These are phyloP conservation scores for Nephelium lappaceum DNA, from an alignment of 345 rosid genomes.

Conservation along the genomic window DNA sequence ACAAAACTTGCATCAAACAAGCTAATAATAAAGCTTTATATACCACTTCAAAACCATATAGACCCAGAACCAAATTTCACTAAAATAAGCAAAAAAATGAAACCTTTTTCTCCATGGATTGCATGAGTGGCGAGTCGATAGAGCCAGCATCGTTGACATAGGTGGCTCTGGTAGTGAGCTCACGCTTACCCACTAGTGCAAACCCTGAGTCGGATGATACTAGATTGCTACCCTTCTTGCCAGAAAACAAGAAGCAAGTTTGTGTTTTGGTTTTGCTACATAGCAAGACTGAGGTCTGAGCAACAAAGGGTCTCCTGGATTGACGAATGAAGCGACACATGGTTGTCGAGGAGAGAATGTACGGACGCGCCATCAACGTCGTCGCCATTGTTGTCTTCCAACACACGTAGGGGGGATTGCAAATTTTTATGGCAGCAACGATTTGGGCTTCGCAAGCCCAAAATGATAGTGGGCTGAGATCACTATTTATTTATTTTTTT, in stretches of 20 bases:
- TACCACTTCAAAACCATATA: neutral
- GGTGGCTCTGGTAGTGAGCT: slow-evolving; percentile 57
- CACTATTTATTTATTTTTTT: too few species aligned
- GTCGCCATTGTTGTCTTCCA: slow-evolving; percentile 29
- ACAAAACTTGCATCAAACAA: slow-evolving; percentile 4
- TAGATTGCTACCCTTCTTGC: neutral
- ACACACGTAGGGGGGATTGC: neutral
- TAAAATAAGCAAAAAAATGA: neutral
- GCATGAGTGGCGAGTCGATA: slow-evolving; percentile 81
- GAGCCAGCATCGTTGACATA: slow-evolving; percentile 84
- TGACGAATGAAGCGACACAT: slow-evolving; percentile 16
- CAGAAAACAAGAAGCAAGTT: slow-evolving; percentile 20
- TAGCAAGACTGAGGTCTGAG: slow-evolving; percentile 16
- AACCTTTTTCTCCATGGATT: slow-evolving; percentile 94
- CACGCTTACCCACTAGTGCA: slow-evolving; percentile 31
- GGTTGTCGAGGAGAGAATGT: slow-evolving; percentile 35
- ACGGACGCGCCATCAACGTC: slow-evolving; percentile 43
- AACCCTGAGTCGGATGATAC: slow-evolving; percentile 36
- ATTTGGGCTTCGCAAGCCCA: neutral
- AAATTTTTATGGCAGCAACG: neutral
- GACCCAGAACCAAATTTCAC: slow-evolving; percentile 1
- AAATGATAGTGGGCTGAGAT: neutral
- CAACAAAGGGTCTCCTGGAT: slow-evolving; percentile 26
- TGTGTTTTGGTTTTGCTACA: neutral
- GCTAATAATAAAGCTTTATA: neutral